Evolutionary conservation across 345 rosid genomes (phyloP), one percentile per base, ranked within the genome.

Genomic region (Populus deltoides): DNA sequence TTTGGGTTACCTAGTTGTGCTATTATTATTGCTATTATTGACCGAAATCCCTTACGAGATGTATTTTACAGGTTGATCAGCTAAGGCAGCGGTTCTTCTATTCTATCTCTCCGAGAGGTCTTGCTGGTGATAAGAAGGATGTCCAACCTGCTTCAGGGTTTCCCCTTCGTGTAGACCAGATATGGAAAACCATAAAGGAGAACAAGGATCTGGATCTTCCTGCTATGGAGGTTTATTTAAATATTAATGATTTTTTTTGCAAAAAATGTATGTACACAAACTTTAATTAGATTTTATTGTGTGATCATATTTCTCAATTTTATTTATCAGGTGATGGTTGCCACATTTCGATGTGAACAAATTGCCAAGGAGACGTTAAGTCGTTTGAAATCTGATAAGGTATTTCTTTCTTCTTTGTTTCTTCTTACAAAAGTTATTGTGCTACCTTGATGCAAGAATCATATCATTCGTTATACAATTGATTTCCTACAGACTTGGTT

Each of bases 201-300:
- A 83, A 80, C 51, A 83, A 77, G 81, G 86, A 83, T 77, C 71
- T 83, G 35, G 83, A 83, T 74, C 86, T 83, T 55, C 83, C 86
- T 70, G 86, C 86, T 66, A 81, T 80, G 75, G 77, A 83, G 83
- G 86, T 79, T 39, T 36, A 41, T 75, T 15, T 9, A 41, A 41
- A 41, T 9, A 29, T 29, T 2, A 3, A 10, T 41, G 13, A 0
- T 3, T 41, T 41, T 2, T 9, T 8, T 8, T 41, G 45, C 45
- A 0, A 62, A 12, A 22, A 49, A 36, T 41, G 29, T 29, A 29
- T 29, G 1, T 29, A 29, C 29, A 29, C 29, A 29, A 29, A 29
- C 29, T 29, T 29, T 41, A 1, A 41, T 0, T 2, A 41, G 12
- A 41, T 41, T 41, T 2, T 11, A 12, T 2, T 2, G 12, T 2